Percentiles rank a stretch among this genome's conserved stretches.
phyloP scores from a whole-genome alignment of 805 yeast species.

The Candida wancherniae region DNA sequence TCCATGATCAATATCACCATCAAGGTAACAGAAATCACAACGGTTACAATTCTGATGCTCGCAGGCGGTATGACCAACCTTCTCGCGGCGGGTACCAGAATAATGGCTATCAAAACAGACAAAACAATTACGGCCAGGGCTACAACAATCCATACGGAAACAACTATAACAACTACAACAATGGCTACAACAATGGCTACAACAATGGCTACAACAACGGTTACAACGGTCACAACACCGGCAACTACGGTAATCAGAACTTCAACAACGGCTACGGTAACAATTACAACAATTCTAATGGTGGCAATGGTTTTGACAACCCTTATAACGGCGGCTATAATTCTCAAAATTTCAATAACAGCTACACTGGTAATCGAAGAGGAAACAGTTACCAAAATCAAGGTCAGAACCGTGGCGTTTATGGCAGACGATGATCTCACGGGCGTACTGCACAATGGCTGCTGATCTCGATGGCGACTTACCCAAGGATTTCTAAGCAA shows the following conservation, averaged over 20 bases:
- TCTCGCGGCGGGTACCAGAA: slow-evolving; percentile 8
- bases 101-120: slow-evolving; percentile 4
- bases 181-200: slow-evolving; percentile 1
- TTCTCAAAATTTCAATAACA: slow-evolving; percentile 5
- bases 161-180: slow-evolving; percentile 4
- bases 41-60: slow-evolving; percentile 1
- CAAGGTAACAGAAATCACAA: slow-evolving; percentile 3
- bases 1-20: slow-evolving; percentile 2
- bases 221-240: neutral
- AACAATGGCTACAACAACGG: neutral
- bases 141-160: slow-evolving; percentile 9
- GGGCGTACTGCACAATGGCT: too few relatives aligned
- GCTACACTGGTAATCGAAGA: slow-evolving; percentile 8
- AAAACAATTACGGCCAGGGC: slow-evolving; percentile 14
- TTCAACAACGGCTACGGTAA: slow-evolving; percentile 4
- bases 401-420: too few relatives aligned
- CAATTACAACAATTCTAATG: slow-evolving; percentile 7
- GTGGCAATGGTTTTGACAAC: slow-evolving; percentile 2
- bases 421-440: too few relatives aligned
- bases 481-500: too few relatives aligned
- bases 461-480: too few relatives aligned
- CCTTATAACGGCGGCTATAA: slow-evolving; percentile 10
- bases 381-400: slow-evolving; percentile 1
- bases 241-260: slow-evolving; percentile 1
- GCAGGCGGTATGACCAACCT: too few relatives aligned